Evolutionary conservation across 176 grass and related monocot genomes (phyloP).

Genomic region (Luzula sylvatica): DNA sequence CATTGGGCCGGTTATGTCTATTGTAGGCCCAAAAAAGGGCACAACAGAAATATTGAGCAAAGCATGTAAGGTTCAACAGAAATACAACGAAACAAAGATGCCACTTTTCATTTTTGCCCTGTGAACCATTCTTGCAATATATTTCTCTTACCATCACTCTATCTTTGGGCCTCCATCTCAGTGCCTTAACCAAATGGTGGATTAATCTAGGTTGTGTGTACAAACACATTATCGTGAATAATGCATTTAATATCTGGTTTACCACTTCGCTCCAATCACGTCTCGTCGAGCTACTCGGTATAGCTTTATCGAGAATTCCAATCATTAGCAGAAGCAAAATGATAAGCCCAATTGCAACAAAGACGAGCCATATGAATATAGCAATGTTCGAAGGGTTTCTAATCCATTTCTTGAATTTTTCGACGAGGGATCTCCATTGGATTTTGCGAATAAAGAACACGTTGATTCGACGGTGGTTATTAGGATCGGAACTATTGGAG

Average conservation of each 20-base stretch:
- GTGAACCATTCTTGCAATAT: conserved; percentile 60
- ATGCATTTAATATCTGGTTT: conserved; percentile 93
- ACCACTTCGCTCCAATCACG: conserved; percentile 67
- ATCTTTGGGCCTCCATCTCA: conserved; percentile 53
- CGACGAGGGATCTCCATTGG: conserved; percentile 41
- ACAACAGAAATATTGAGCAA: conserved; percentile 70
- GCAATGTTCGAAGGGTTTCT: conserved; percentile 61
- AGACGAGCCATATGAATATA: conserved; percentile 58
- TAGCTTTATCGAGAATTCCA: conserved; percentile 50
- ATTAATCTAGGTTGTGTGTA: conserved; percentile 80
- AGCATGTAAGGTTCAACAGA: conserved; percentile 60
- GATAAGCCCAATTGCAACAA: conserved; percentile 44
- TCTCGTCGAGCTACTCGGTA: conserved; percentile 48
- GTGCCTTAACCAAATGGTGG: conserved; percentile 68
- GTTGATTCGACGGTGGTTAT: conserved; percentile 49
- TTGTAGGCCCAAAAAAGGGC: conserved; percentile 78
- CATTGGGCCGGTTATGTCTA: conserved; percentile 34
- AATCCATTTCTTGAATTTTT: conserved; percentile 62
- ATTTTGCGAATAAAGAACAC: conserved; percentile 70
- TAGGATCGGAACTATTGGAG: conserved; percentile 21
- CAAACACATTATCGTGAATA: conserved; percentile 98
- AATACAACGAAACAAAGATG: conserved; percentile 49
- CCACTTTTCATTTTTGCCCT: conserved; percentile 36
- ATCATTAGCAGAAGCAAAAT: conserved; percentile 49
- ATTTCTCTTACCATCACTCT: conserved; percentile 29